Evolutionary conservation across 306 rosid genomes (phyloP).

Genomic region (Adenanthera pavonina): DNA sequence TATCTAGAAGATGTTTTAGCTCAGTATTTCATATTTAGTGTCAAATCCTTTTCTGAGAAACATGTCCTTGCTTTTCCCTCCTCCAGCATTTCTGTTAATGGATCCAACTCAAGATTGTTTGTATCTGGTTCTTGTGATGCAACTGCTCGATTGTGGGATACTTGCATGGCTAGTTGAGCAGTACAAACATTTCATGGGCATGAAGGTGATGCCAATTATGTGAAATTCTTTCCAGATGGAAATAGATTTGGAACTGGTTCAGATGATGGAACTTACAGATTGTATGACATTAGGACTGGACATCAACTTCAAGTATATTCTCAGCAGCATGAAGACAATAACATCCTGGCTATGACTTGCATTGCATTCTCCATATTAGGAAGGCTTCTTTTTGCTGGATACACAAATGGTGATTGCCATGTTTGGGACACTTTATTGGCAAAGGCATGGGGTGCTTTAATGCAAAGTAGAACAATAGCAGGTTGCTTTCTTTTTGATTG

Average conservation of each 20-base stretch:
- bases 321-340: conserved; percentile 68
- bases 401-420: conserved; percentile 78
- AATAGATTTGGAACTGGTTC: conserved; percentile 97
- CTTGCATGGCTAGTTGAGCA: conserved; percentile 97
- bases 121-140: conserved; percentile 97
- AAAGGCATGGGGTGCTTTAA: conserved; percentile 56
- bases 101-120: conserved; percentile 80
- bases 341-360: conserved; percentile 66
- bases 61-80: conserved; percentile 18
- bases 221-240: conserved; percentile 96
- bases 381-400: conserved; percentile 93
- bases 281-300: conserved; percentile 92
- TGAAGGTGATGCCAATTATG: conserved; percentile 80
- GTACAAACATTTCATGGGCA: conserved; percentile 88
- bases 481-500: conserved; percentile 18
- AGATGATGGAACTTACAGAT: conserved; percentile 93
- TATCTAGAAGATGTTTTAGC: conserved; percentile 10
- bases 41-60: conserved; percentile 20
- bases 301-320: conserved; percentile 89
- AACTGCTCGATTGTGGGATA: conserved; percentile 96
- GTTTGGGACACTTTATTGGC: conserved; percentile 97
- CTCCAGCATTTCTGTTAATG: conserved; percentile 84
- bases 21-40: conserved; percentile 8
- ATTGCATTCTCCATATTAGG: conserved; percentile 95
- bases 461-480: conserved; percentile 17